Evolutionary conservation across 2,329 filamentous ascomycete genomes (phyloP).

Genomic region (Beauveria pseudobassiana): DNA sequence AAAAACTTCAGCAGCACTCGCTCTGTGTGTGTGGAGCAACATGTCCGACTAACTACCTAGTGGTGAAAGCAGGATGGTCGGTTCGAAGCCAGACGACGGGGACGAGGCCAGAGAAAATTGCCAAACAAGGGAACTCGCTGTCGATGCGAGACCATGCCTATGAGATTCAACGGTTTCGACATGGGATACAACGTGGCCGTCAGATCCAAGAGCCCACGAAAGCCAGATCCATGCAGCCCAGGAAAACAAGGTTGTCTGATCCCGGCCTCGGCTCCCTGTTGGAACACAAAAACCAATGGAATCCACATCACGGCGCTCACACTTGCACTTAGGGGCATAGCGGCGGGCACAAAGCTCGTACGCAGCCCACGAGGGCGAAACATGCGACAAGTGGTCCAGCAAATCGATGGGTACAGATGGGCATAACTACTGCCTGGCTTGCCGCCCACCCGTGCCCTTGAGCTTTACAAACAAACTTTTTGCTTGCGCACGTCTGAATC

Average conservation of each 20-base stretch:
- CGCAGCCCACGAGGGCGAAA: conserved; percentile 2
- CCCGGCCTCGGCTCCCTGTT: conserved; percentile 6
- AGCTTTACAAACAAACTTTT: neutral
- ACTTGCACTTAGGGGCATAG: conserved; percentile 55
- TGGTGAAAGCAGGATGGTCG: neutral
- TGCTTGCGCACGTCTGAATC: neutral
- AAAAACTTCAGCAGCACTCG: neutral
- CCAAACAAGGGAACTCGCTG: neutral
- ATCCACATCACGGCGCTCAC: conserved; percentile 26
- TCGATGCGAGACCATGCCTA: neutral
- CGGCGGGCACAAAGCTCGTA: conserved; percentile 16
- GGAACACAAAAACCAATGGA: conserved; percentile 8
- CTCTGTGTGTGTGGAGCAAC: conserved; percentile 2
- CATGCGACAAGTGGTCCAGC: conserved; percentile 1
- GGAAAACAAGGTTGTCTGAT: conserved; percentile 5
- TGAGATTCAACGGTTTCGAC: neutral
- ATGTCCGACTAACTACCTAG: neutral
- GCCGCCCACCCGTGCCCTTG: neutral
- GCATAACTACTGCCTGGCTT: conserved; percentile 2
- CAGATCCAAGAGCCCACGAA: neutral
- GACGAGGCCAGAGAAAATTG: neutral
- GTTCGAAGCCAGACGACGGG: neutral
- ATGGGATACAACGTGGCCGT: neutral
- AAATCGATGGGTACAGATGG: neutral
- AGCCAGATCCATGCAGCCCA: neutral